Evolutionary conservation across 2,329 filamentous ascomycete genomes (phyloP), one percentile per base, ranked within the genome.

Genomic region (Fusarium tjaetaba): DNA sequence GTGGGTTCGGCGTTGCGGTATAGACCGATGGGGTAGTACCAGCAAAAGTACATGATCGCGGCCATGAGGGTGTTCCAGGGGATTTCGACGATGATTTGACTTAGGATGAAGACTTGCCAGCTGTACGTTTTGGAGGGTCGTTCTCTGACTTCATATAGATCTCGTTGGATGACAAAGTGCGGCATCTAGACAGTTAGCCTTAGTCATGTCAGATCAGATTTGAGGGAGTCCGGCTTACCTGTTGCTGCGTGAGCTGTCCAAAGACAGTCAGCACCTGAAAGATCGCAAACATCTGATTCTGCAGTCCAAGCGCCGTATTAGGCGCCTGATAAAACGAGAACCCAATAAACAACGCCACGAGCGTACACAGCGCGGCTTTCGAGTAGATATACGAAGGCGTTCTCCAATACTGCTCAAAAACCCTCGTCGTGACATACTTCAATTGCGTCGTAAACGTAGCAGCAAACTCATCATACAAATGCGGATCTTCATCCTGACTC

Each of bases 11-110:
- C 89, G 74, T 92, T 92, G 59, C 83, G 82, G 78, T 90, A 88
- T 30, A 92, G 84, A 1, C 90, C 89, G 57, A 93, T 89, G 1
- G 92, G 91, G 76, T 92, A 94, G 82, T 94, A 94, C 86, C 90
- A 92, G 77, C 86, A 88, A 70, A 91, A 84, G 82, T 86, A 94
- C 76, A 92, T 88, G 45, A 93, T 78, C n/a, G 91, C 83, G 3
- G 88, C 87, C 81, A 90, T 88, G 26, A 93, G 80, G 0, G 89
- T 87, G 76, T 93, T 91, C 88, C 91, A 94, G 0, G 92, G 91
- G 0, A 94, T 82, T 79, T 95, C 92, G 61, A 93, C 91, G 14
- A 91, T 79, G 59, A 94, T 89, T 76, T 92, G 91, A 61, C 88
- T 86, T 16, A 92, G 82, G 79, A 93, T 89, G 9, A 90, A 93